Evolutionary conservation across 768 basidiomycete species (phyloP).

Genomic region (Phanerochaete carnosa): DNA sequence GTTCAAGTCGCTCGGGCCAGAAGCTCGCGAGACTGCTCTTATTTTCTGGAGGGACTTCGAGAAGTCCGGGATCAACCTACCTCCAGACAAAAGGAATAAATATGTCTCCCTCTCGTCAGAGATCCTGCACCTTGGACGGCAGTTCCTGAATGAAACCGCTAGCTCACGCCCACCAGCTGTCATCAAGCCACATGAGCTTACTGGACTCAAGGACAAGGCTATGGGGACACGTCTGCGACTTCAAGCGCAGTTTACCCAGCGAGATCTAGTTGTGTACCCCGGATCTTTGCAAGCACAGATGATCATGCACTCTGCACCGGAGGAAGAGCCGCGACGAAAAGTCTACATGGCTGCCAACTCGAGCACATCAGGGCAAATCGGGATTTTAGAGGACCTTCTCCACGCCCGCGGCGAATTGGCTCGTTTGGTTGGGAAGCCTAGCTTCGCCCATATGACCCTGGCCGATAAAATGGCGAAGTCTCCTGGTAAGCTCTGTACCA

Average conservation of each 20-base stretch:
- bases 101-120: slow-evolving; percentile 91
- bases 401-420: slow-evolving; percentile 80
- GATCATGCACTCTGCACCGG: slow-evolving; percentile 86
- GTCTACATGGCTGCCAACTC: slow-evolving; percentile 82
- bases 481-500: slow-evolving; percentile 53
- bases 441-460: slow-evolving; percentile 83
- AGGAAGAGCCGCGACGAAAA: slow-evolving; percentile 76
- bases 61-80: slow-evolving; percentile 91
- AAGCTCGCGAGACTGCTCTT: slow-evolving; percentile 82
- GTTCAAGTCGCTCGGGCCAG: slow-evolving; percentile 61
- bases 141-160: slow-evolving; percentile 72
- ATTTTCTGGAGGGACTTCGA: slow-evolving; percentile 98
- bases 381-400: slow-evolving; percentile 73
- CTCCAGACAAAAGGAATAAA: slow-evolving; percentile 67
- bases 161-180: slow-evolving; percentile 61
- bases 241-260: slow-evolving; percentile 74
- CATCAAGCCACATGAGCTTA: slow-evolving; percentile 66
- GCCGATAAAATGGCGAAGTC: slow-evolving; percentile 97
- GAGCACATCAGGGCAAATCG: slow-evolving; percentile 71
- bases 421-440: slow-evolving; percentile 76
- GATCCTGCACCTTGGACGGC: slow-evolving; percentile 81
- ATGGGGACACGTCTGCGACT: slow-evolving; percentile 72
- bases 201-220: slow-evolving; percentile 72
- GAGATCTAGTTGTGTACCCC: slow-evolving; percentile 77
- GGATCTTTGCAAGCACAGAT: slow-evolving; percentile 89